Base-by-base conservation (phyloP, 2,329 filamentous ascomycete species). In the Diplodia corticola region DNA sequence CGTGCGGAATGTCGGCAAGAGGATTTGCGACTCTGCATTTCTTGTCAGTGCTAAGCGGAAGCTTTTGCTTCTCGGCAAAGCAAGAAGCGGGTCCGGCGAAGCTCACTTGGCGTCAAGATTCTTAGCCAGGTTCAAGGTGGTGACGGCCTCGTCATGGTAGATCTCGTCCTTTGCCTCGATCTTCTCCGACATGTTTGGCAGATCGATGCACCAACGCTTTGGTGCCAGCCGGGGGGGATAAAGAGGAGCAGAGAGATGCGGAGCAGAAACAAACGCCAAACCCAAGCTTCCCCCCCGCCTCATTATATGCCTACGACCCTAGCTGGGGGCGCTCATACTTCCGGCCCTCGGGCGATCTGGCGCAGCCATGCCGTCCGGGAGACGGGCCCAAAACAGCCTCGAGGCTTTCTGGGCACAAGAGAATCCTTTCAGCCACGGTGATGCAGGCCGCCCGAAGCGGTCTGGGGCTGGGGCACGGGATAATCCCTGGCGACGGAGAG, bases 1-100 rank as follows among this genome's bases (percentile, higher is more conserved):
- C 80, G 68, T 74, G 80, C 5, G 85, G 79, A 59, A 88, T 80
- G 40, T 85, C 86, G 33, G 83, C 79, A 3, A 90, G 78, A 35
- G 85, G 85, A 69, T 87, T 87, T 35, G 48, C 33, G 50, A 64
- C 37, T 26, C 61, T 64, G 22, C 7, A 46, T 24, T 17, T 17
- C 61, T 48, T 22, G 48, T 64, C 37, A 64, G 61, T n/a, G 37
- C 35, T 35, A 4, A 7, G 53, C 20, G 33, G 30, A 59, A 59
- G 54, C 54, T 59, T 59, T 59, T 46, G 33, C 53, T 24, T 15
- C 37, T 44, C 37, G 7, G 44, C 40, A n/a, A 49, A 30, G 40
- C 30, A 13, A 12, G 26, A 49, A 30, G 40, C 30, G 20, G 17
- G 17, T 20, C 7, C 20, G 49, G 46, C 46, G 15, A 28, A 46